These are phyloP conservation scores for Leavenworthia alabamica DNA, from an alignment of 345 rosid genomes.

Conservation along the genomic window DNA sequence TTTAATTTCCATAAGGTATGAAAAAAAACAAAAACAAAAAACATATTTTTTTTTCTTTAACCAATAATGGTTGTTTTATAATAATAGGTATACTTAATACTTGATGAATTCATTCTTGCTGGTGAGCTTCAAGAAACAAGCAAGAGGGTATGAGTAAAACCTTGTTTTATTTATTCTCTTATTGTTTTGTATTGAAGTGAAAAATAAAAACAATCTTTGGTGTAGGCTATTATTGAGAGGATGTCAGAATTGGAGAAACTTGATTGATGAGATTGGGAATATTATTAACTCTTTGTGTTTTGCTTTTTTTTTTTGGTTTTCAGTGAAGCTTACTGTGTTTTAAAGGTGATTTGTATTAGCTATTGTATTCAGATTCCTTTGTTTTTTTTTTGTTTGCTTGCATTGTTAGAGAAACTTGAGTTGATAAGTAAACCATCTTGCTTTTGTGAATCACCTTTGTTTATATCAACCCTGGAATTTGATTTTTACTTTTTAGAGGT, in stretches of 20 bases:
- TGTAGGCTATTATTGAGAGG: slow-evolving; percentile 86
- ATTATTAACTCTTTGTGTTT: no score
- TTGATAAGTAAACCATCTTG: not conserved
- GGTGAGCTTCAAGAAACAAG: slow-evolving; percentile 99
- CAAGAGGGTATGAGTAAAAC: slow-evolving; percentile 25
- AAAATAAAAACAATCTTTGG: not conserved
- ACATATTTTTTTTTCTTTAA: not conserved
- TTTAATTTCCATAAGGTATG: slow-evolving; percentile 87
- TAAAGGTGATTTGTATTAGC: not conserved
- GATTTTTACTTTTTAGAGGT: no score
- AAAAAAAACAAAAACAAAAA: no score
- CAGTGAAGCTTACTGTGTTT: not conserved
- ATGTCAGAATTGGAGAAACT: slow-evolving; percentile 89
- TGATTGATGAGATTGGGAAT: no score
- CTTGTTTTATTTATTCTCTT: not conserved
- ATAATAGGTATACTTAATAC: slow-evolving; percentile 71
- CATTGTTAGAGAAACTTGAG: not conserved
- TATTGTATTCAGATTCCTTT: not conserved
- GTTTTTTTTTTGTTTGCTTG: not conserved
- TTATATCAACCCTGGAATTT: not conserved
- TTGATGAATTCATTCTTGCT: slow-evolving; percentile 97
- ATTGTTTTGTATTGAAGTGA: not conserved
- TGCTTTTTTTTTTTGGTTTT: not conserved
- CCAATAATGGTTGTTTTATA: not conserved
- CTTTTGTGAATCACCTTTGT: not conserved